A percentile compares a stretch with the other conserved stretches of the same genome.
Conservation (phyloP, 257 asterid genomes). For the Paulownia fortunei region DNA sequence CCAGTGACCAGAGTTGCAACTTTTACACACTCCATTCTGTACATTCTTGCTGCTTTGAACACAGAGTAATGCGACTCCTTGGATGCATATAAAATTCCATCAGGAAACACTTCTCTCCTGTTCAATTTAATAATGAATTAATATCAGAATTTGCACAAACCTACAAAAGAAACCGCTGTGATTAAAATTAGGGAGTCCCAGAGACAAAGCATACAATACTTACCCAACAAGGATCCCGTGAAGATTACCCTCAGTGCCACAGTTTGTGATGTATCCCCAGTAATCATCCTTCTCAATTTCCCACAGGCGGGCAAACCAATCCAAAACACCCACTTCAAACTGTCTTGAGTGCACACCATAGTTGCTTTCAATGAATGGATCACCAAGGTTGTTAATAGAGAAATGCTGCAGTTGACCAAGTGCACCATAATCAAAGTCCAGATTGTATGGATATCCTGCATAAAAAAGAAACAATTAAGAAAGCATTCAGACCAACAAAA, state of each 20-base stretch:
- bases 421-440: constrained; percentile 97
- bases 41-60: constrained; percentile 98
- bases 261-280: constrained; percentile 96
- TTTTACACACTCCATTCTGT: constrained; percentile 92
- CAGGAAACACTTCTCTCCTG: constrained; percentile 98
- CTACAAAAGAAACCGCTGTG: neutral
- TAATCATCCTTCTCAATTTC: constrained; percentile 86
- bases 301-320: constrained; percentile 97
- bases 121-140: constrained; percentile 29
- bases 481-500: neutral
- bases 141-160: constrained; percentile 30
- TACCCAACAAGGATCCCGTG: constrained; percentile 95
- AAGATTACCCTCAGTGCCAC: constrained; percentile 99
- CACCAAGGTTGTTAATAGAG: constrained; percentile 92
- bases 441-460: constrained; percentile 93
- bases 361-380: constrained; percentile 97
- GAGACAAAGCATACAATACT: constrained; percentile 30
- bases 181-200: constrained; percentile 9
- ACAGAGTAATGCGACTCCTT: constrained; percentile 94
- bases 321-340: constrained; percentile 94
- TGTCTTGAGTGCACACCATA: constrained; percentile 96
- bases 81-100: constrained; percentile 91
- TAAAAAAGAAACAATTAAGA: constrained; percentile 13
- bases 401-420: constrained; percentile 90
- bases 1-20: constrained; percentile 83